phyloP scores from a whole-genome alignment of 805 yeast species.

The Nakazawaea laoshanensis region DNA sequence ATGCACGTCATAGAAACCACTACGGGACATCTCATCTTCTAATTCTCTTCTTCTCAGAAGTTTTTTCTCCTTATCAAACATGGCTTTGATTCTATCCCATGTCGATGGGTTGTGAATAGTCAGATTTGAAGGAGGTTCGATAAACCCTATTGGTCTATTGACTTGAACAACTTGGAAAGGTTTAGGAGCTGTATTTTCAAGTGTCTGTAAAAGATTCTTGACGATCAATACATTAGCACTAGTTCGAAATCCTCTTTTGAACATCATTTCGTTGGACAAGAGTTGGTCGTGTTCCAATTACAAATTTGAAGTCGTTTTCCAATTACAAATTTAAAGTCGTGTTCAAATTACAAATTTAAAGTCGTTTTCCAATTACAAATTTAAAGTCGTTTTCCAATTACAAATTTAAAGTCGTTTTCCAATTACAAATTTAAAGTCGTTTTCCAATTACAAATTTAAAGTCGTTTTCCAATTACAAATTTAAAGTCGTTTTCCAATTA shows the following conservation, averaged over 20 bases:
- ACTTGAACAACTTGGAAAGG: conserved; percentile 12
- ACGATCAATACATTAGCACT: conserved; percentile 1
- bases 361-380: no score
- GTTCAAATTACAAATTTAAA: no score
- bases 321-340: no score
- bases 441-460: no score
- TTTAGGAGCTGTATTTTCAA: conserved; percentile 12
- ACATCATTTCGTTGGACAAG: neutral
- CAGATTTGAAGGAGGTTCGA: conserved; percentile 4
- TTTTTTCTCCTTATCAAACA: conserved; percentile 41
- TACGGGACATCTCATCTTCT: conserved; percentile 55
- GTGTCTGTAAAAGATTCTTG: conserved; percentile 7
- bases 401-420: no score
- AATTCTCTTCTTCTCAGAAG: conserved; percentile 40
- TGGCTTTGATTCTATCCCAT: conserved; percentile 24
- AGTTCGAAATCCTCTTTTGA: conserved; percentile 3
- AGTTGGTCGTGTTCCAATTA: no score
- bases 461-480: no score
- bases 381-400: no score
- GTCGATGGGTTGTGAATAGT: conserved; percentile 9
- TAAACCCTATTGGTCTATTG: conserved; percentile 11
- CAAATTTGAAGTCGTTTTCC: no score
- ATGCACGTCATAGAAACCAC: conserved; percentile 60
- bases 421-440: no score
- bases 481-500: no score